Conservation (phyloP, 257 asterid genomes). For the Knoxia roxburghii region DNA sequence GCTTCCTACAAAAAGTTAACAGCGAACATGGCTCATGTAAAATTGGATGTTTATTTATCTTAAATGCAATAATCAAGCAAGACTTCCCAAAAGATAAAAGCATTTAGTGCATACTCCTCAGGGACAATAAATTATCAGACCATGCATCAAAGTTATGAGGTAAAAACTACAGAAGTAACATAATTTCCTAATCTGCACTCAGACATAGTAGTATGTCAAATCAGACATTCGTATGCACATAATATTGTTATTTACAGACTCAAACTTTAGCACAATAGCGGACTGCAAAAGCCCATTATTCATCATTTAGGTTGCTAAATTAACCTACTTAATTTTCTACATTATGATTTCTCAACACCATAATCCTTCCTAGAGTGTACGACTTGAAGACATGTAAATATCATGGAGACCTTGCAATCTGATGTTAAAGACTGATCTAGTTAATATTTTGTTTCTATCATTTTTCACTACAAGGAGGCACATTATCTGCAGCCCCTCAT, state of each 20-base stretch:
- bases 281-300: neutral
- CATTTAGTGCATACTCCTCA: too few species aligned
- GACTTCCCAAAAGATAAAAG: neutral
- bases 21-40: conserved; percentile 11
- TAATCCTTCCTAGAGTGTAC: neutral
- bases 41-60: neutral
- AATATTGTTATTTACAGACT: too few species aligned
- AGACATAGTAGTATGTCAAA: neutral
- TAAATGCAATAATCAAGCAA: conserved; percentile 6
- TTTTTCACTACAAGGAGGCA: neutral
- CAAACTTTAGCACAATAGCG: too few species aligned
- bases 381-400: neutral
- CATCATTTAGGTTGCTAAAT: neutral
- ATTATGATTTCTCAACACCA: neutral
- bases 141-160: neutral
- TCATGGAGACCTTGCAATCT: neutral
- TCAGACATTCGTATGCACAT: neutral
- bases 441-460: too few species aligned
- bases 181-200: neutral
- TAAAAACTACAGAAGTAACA: neutral
- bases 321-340: neutral
- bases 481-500: neutral
- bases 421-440: too few species aligned
- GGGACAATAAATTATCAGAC: neutral
- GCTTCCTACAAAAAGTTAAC: conserved; percentile 54